Evolutionary conservation across 139 green algal genomes (phyloP).

Genomic region (Haematococcus sp.): DNA sequence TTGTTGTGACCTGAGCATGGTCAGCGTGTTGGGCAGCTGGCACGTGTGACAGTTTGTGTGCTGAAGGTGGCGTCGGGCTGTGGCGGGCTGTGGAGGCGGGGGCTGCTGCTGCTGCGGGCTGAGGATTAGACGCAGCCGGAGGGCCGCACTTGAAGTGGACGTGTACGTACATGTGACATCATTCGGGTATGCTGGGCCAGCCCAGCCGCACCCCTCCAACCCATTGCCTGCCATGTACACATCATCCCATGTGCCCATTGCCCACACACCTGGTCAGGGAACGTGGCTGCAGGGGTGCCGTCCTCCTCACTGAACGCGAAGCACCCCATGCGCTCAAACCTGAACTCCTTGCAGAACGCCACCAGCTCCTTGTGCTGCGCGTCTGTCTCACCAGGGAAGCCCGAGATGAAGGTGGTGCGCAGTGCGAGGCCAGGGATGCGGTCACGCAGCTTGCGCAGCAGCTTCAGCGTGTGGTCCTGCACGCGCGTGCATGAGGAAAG

Average conservation of each 20-base stretch:
- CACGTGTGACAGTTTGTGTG: neutral
- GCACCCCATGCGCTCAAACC: constrained; percentile 81
- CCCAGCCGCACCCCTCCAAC: too few relatives aligned
- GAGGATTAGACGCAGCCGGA: too few relatives aligned
- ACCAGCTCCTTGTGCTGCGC: constrained; percentile 77
- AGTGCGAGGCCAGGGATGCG: constrained; percentile 79
- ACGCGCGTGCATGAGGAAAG: too few relatives aligned
- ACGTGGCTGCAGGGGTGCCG: constrained; percentile 77
- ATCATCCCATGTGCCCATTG: too few relatives aligned
- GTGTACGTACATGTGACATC: too few relatives aligned
- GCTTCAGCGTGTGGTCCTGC: constrained; percentile 31
- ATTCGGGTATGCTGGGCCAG: too few relatives aligned
- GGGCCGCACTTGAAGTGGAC: too few relatives aligned
- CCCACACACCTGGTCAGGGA: constrained; percentile 49
- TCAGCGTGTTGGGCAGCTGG: neutral
- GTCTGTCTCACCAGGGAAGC: constrained; percentile 80
- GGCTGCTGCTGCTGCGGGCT: neutral
- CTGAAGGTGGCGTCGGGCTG: neutral
- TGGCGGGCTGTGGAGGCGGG: neutral
- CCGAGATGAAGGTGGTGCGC: constrained; percentile 89
- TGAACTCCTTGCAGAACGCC: constrained; percentile 54
- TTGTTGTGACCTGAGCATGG: neutral
- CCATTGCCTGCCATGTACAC: too few relatives aligned
- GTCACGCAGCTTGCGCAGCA: constrained; percentile 75
- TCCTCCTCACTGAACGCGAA: constrained; percentile 89